Evolutionary conservation across 768 basidiomycete species (phyloP).

Genomic region (Scleroderma citrinum): DNA sequence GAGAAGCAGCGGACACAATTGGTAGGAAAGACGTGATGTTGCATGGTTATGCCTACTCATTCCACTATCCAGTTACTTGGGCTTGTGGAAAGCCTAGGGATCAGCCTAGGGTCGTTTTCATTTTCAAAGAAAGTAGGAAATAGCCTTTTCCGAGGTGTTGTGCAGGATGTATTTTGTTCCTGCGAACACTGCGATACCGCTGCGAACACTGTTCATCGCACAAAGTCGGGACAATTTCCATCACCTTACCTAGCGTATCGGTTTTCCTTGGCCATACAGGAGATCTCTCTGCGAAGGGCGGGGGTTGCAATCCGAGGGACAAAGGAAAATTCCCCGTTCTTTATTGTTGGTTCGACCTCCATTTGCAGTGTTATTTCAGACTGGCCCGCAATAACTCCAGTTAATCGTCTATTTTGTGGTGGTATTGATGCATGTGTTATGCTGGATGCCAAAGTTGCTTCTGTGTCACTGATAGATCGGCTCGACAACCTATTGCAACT

Average conservation of each 20-base stretch:
- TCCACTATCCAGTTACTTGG: conserved; percentile 13
- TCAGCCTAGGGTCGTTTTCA: conserved; percentile 45
- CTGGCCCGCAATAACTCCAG: conserved; percentile 55
- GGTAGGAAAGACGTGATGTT: conserved; percentile 8
- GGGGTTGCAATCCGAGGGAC: conserved; percentile 21
- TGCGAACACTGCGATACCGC: conserved; percentile 45
- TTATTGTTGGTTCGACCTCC: conserved; percentile 30
- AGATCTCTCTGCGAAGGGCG: conserved; percentile 41
- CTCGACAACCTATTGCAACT: conserved; percentile 46
- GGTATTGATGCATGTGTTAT: conserved; percentile 58
- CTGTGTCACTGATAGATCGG: conserved; percentile 47
- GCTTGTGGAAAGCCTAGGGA: conserved; percentile 33
- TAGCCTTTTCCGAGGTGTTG: conserved; percentile 37
- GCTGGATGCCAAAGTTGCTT: conserved; percentile 38
- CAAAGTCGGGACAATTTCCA: conserved; percentile 45
- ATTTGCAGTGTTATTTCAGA: conserved; percentile 41
- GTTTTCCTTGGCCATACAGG: conserved; percentile 38
- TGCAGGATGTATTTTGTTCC: conserved; percentile 36
- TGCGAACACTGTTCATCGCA: conserved; percentile 39
- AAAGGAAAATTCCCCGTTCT: conserved; percentile 19
- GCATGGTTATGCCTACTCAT: background rate
- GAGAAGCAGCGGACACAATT: conserved; percentile 16
- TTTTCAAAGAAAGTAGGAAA: conserved; percentile 33
- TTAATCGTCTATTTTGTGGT: conserved; percentile 20
- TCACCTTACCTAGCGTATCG: conserved; percentile 35